Conservation (phyloP, 768 basidiomycete genomes). For the Lactarius hengduanensis region DNA sequence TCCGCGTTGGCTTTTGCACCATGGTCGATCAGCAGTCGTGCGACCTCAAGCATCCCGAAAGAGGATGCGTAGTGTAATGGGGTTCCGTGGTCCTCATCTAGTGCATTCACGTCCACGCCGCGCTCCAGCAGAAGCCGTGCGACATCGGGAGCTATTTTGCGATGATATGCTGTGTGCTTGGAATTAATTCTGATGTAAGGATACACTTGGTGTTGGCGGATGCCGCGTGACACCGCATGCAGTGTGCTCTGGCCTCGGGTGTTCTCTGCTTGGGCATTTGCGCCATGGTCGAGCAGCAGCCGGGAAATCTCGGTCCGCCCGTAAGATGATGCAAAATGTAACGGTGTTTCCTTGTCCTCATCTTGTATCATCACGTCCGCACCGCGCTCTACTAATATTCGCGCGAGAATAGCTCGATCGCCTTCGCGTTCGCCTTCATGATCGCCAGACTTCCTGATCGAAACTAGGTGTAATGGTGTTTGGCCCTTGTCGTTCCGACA, state of each 20-base stretch:
- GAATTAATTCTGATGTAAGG: no score
- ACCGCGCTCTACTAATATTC: neutral
- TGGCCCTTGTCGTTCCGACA: neutral
- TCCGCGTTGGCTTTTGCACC: no score
- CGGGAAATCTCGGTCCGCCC: neutral
- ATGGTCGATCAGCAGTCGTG: no score
- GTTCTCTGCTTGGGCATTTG: neutral
- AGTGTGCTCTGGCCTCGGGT: neutral
- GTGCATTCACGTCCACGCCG: no score
- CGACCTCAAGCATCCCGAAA: no score
- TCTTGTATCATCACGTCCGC: neutral
- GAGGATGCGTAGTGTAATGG: no score
- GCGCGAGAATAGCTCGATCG: neutral
- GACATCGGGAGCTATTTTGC: no score
- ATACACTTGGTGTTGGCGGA: no score
- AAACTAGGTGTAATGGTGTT: neutral
- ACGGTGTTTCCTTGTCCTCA: neutral
- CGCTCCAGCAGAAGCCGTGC: no score
- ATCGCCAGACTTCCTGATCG: neutral
- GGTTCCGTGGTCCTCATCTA: no score
- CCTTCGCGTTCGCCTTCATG: neutral
- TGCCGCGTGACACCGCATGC: neutral
- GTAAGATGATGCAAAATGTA: neutral
- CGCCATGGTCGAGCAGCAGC: neutral
- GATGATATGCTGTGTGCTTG: no score